A percentile compares a stretch with the other conserved stretches of the same genome.
Conservation (phyloP, 805 yeast genomes). For the Nakazawaea pomicola region DNA sequence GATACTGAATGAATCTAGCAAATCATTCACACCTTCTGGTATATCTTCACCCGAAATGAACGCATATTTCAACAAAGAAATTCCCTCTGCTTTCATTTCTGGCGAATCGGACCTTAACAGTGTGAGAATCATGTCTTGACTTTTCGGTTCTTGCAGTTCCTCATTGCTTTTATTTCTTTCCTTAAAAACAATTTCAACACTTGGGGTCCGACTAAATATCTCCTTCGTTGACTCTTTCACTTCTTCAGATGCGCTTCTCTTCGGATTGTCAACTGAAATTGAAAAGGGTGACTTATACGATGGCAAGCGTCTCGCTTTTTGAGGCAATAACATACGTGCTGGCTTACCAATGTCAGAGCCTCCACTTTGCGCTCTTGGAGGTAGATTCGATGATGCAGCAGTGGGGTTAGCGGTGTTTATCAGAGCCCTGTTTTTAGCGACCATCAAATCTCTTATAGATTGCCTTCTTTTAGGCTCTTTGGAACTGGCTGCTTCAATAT, state of each 20-base stretch:
- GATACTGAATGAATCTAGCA: slow-evolving; percentile 26
- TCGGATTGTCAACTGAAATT: slow-evolving; percentile 3
- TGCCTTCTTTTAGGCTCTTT: slow-evolving; percentile 26
- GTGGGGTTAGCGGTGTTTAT: slow-evolving; percentile 28
- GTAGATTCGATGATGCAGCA: too few species aligned
- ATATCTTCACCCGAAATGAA: slow-evolving; percentile 31
- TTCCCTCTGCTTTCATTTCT: slow-evolving; percentile 30
- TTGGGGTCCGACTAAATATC: slow-evolving; percentile 3
- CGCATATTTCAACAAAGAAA: slow-evolving; percentile 32
- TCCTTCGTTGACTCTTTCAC: slow-evolving; percentile 1
- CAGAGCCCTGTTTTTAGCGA: slow-evolving; percentile 35
- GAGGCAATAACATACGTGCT: not conserved
- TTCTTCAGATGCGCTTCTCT: slow-evolving; percentile 6
- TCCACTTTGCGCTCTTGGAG: slow-evolving; percentile 9
- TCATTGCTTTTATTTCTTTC: too few species aligned
- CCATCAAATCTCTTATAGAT: slow-evolving; percentile 43
- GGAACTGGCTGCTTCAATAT: slow-evolving; percentile 13
- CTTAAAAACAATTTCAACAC: too few species aligned
- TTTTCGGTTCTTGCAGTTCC: not conserved
- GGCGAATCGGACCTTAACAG: slow-evolving; percentile 30
- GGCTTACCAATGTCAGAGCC: slow-evolving; percentile 5
- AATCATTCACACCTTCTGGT: slow-evolving; percentile 20
- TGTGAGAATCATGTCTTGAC: slow-evolving; percentile 31
- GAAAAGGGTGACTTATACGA: slow-evolving; percentile 1
- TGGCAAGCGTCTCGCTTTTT: slow-evolving; percentile 2